phyloP scores from a whole-genome alignment of 2,329 filamentous ascomycete genomes.

The Trichophyton benhamiae region DNA sequence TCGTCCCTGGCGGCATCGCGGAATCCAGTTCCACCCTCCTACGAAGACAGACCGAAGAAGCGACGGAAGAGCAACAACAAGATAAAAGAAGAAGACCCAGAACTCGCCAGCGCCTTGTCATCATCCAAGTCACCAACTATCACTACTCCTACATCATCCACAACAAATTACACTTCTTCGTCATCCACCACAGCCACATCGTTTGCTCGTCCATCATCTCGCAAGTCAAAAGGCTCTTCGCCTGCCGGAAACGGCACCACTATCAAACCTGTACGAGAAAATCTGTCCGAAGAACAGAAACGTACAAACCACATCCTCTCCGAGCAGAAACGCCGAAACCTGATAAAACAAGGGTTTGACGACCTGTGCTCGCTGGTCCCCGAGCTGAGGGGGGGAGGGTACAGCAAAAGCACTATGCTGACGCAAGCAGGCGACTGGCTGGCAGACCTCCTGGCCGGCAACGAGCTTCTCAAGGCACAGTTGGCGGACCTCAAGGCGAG shows the following conservation, averaged over 20 bases:
- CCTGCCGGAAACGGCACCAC: background rate
- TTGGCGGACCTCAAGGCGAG: constrained; percentile 36
- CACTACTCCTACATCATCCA: background rate
- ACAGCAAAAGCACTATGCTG: constrained; percentile 73
- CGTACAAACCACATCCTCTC: constrained; percentile 76
- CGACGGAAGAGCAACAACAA: constrained; percentile 45
- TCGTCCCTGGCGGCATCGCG: background rate
- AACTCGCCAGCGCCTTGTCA: constrained; percentile 17
- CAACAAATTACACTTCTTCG: background rate
- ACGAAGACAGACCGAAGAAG: constrained; percentile 26
- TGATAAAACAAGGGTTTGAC: constrained; percentile 73
- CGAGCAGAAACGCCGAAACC: constrained; percentile 71
- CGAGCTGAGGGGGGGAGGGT: constrained; percentile 57
- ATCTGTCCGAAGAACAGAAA: constrained; percentile 66
- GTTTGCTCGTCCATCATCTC: background rate
- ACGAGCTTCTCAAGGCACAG: constrained; percentile 47
- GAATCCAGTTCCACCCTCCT: background rate
- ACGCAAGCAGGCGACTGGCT: constrained; percentile 65
- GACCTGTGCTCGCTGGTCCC: constrained; percentile 68
- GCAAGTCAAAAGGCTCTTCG: background rate
- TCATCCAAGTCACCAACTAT: background rate
- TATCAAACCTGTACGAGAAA: constrained; percentile 39
- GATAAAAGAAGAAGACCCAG: constrained; percentile 32
- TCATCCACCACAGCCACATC: background rate
- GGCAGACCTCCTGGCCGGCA: constrained; percentile 58